phyloP scores from a whole-genome alignment of 78 protist genomes.

The Chrysochromulina parva region DNA sequence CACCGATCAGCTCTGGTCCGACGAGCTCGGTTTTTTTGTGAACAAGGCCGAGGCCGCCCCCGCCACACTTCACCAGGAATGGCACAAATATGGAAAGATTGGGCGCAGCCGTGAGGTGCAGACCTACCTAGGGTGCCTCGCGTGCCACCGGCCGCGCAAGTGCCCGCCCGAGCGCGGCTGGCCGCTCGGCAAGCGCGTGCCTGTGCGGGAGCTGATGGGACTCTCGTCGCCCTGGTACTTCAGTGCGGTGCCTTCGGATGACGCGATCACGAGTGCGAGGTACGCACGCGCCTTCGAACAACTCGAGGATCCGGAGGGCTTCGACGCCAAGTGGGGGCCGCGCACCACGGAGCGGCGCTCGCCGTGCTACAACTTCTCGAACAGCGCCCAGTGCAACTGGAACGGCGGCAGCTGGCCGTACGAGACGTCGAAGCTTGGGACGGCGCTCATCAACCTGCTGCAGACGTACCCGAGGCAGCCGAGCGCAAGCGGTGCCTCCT shows the following conservation, averaged over 20 bases:
- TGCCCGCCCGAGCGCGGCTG: background rate
- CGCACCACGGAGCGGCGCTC: conserved; percentile 1
- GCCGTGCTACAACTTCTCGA: background rate
- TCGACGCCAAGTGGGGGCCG: background rate
- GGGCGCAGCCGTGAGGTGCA: background rate
- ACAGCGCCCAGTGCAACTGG: conserved; percentile 5
- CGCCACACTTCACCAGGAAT: background rate
- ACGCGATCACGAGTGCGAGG: background rate
- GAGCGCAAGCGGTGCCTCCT: background rate
- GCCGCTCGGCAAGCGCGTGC: background rate
- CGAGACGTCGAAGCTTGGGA: background rate
- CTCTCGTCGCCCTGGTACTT: background rate
- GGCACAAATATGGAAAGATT: background rate
- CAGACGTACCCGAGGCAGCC: background rate
- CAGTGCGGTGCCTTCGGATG: background rate
- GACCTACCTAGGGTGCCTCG: background rate
- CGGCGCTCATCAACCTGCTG: background rate
- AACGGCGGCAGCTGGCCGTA: background rate
- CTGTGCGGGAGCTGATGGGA: background rate
- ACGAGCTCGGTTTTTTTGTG: background rate
- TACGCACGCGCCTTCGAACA: background rate
- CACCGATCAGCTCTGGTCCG: background rate
- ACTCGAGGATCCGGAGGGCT: background rate
- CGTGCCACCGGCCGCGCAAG: background rate
- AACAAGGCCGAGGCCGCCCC: background rate